Base-by-base conservation (phyloP, 352 stramenopile genomes). In the Phytophthora hibernalis region DNA sequence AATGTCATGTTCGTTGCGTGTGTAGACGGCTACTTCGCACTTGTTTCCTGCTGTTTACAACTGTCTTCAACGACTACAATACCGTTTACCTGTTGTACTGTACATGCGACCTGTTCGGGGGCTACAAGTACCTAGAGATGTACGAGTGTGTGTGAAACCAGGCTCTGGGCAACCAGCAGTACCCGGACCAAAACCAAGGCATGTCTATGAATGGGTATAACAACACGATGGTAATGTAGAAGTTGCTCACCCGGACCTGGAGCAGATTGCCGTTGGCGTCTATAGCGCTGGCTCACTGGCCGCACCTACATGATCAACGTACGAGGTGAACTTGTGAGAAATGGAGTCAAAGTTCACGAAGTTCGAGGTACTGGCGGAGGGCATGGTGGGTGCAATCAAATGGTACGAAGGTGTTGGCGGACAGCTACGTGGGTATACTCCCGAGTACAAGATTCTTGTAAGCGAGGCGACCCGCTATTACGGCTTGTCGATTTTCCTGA, bases 11-110 rank as follows among this genome's bases (percentile, higher is more conserved):
- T n/a, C n/a, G n/a, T n/a, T n/a, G n/a, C n/a, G n/a, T n/a, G n/a
- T n/a, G n/a, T n/a, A n/a, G n/a, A n/a, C n/a, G n/a, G n/a, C n/a
- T n/a, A n/a, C n/a, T n/a, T n/a, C n/a, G n/a, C n/a, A n/a, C n/a
- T n/a, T n/a, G n/a, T n/a, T n/a, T n/a, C n/a, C n/a, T n/a, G n/a
- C n/a, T n/a, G n/a, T n/a, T n/a, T n/a, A n/a, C n/a, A n/a, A n/a
- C n/a, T n/a, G n/a, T 79, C 18, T 90, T 90, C 54, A 74, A 77
- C 57, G 80, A 89, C 71, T 90, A 80, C 75, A 85, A 85, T 70
- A 83, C 89, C 56, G 80, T 91, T 42, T 77, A 86, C 71, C 48
- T 91, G 30, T 77, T 76, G 38, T 88, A 89, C 71, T 91, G 82
- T 71, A 88, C 79, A 49, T 76, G 79, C 26, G 76, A 89, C 44